A percentile compares a stretch with the other conserved stretches of the same genome.
Conservation (phyloP, 1,139 yeast genomes). For the Yamadazyma conglobata region DNA sequence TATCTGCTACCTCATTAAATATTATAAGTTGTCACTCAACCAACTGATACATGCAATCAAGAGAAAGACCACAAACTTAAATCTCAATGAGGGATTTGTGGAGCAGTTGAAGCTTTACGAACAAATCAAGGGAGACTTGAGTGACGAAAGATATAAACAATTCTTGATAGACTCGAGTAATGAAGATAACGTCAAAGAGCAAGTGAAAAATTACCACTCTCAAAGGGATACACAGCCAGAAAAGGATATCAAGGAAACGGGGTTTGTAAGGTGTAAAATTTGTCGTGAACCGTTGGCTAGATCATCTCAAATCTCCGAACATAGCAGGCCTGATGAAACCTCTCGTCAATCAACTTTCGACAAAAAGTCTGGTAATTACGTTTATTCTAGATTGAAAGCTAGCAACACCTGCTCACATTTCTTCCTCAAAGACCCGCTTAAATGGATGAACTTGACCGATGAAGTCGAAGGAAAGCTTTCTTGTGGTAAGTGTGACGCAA, state of each 20-base stretch:
- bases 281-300: constrained; percentile 61
- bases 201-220: constrained; percentile 5
- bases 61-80: constrained; percentile 43
- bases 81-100: constrained; percentile 66
- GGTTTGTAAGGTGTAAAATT: constrained; percentile 56
- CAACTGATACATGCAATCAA: constrained; percentile 72
- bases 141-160: constrained; percentile 23
- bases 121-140: constrained; percentile 26
- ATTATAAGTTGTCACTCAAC: constrained; percentile 53
- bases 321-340: constrained; percentile 55
- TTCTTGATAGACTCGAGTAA: constrained; percentile 27
- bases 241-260: constrained; percentile 9
- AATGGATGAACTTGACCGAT: constrained; percentile 75
- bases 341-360: constrained; percentile 63
- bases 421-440: constrained; percentile 77
- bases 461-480: constrained; percentile 80
- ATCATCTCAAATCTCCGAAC: constrained; percentile 50
- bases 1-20: constrained; percentile 77
- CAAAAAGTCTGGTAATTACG: constrained; percentile 55
- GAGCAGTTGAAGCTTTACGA: constrained; percentile 66
- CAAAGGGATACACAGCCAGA: constrained; percentile 18
- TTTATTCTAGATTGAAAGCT: constrained; percentile 51
- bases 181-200: constrained; percentile 15
- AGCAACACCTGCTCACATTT: constrained; percentile 69
- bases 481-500: constrained; percentile 72